phyloP scores from a whole-genome alignment of 2,329 filamentous ascomycete genomes.

The Sarocladium strictum region DNA sequence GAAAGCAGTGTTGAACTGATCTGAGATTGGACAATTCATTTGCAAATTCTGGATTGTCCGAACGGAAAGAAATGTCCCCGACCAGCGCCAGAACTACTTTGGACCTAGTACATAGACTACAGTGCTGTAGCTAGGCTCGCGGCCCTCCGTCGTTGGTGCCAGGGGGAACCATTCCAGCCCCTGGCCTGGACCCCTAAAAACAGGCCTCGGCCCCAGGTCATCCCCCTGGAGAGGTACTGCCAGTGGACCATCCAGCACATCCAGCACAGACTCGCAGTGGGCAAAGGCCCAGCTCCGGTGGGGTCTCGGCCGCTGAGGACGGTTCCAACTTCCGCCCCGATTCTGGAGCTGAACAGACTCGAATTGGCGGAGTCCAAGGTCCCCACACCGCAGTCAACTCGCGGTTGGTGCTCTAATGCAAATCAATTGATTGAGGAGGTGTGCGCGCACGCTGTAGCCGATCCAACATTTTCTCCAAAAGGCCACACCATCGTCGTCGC shows the following conservation, averaged over 20 bases:
- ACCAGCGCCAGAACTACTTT: background rate
- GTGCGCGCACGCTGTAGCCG: background rate
- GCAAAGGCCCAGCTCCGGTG: background rate
- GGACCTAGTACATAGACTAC: background rate
- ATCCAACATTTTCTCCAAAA: slow-evolving; percentile 8
- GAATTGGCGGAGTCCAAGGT: background rate
- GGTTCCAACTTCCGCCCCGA: background rate
- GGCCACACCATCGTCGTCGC: slow-evolving; percentile 6
- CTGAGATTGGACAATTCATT: too few species aligned
- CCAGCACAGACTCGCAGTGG: background rate
- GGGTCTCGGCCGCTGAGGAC: background rate
- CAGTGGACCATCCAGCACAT: background rate
- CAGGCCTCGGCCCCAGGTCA: background rate
- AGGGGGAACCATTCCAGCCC: background rate
- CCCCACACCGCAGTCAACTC: background rate
- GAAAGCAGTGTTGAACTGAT: too few species aligned
- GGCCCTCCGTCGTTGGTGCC: too few species aligned
- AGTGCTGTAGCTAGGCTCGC: too few species aligned
- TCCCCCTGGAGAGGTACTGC: background rate
- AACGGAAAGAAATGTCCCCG: background rate
- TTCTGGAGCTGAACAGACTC: background rate
- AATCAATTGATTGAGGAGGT: background rate
- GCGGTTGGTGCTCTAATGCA: too few species aligned
- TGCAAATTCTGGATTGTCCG: background rate
- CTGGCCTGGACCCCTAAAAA: slow-evolving; percentile 2